phyloP scores from a whole-genome alignment of 805 yeast genomes.

The Candida wancherniae region DNA sequence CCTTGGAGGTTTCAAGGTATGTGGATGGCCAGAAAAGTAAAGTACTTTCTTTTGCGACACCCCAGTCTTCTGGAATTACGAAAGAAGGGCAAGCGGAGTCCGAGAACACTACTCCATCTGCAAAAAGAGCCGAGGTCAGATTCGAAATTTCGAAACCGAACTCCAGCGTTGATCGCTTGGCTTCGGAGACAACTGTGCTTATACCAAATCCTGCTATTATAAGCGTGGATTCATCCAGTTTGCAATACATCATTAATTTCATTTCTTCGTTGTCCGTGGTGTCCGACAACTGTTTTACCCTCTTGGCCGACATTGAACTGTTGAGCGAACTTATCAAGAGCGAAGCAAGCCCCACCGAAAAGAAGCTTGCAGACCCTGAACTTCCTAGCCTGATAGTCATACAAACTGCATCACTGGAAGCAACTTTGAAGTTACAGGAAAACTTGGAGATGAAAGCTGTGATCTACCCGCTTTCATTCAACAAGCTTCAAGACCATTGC shows the following conservation, averaged over 20 bases:
- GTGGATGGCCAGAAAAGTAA: constrained; percentile 11
- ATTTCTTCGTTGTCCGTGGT: constrained; percentile 21
- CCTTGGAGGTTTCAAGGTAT: constrained; percentile 23
- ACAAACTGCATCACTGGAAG: constrained; percentile 36
- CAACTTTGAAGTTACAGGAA: constrained; percentile 20
- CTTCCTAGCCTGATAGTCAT: constrained; percentile 24
- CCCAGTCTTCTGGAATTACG: too few relatives aligned
- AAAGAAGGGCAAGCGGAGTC: constrained; percentile 2
- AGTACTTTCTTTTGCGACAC: constrained; percentile 29
- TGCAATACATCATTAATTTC: constrained; percentile 27
- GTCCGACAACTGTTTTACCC: constrained; percentile 6
- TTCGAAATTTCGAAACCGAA: constrained; percentile 39
- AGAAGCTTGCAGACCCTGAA: not conserved
- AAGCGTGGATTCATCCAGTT: constrained; percentile 17
- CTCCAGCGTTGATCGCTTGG: constrained; percentile 1
- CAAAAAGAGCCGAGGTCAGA: constrained; percentile 43
- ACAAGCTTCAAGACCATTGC: constrained; percentile 28
- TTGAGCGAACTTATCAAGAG: constrained; percentile 3
- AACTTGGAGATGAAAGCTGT: constrained; percentile 19
- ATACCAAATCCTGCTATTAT: constrained; percentile 39
- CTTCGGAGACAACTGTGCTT: constrained; percentile 35
- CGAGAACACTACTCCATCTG: constrained; percentile 1
- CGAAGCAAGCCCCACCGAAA: not conserved
- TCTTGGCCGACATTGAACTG: constrained; percentile 2
- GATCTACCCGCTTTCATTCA: constrained; percentile 43